Evolutionary conservation across 164 flowering plant species (phyloP), one percentile per base, ranked within the genome.

Genomic region (Santalum album): DNA sequence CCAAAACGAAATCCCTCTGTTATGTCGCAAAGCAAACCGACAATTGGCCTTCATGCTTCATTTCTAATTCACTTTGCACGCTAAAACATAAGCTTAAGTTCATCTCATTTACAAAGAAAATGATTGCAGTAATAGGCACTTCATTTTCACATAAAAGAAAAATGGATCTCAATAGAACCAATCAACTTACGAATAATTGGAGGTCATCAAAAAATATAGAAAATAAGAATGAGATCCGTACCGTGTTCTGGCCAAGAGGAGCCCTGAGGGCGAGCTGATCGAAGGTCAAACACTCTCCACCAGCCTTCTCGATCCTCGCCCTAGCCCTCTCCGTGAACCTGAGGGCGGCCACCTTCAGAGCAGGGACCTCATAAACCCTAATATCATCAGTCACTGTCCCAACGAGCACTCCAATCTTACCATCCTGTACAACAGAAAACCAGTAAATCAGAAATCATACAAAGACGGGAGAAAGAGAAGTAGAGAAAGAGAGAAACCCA

Each of bases 241-340:
- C 50, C 50, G 50, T 46, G 16, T 46, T 46, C 50, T 46, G 23
- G 4, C 50, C 50, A 46, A 46, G 50, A 46, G 50, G 50, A 23
- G 50, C 23, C 18, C 50, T 46, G 12, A 46, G 25, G 18, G 50
- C 50, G 12, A 46, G 25, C 50, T 46, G 50, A 46, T 46, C 50
- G 16, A 46, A 46, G 16, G 50, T 46, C 23, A 46, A 14, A 19
- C 50, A 46, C 16, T 46, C 50, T 3, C 50, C 50, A 19, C 50
- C 50, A 19, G 50, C 50, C 16, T 46, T 46, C 50, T 46, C 50
- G 16, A 46, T 46, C 23, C 50, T 46, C 50, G 50, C 50, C 23
- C 50, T 20, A 5, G 50, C 50, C 23, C 50, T n/a, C 50, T 46
- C 23, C 12, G 50, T 46, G 16, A 46, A 46, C 25, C 50, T 46